A percentile compares a stretch with the other conserved stretches of the same genome.
phyloP scores from a whole-genome alignment of 257 asterid species.

The Linderniella brevidens region DNA sequence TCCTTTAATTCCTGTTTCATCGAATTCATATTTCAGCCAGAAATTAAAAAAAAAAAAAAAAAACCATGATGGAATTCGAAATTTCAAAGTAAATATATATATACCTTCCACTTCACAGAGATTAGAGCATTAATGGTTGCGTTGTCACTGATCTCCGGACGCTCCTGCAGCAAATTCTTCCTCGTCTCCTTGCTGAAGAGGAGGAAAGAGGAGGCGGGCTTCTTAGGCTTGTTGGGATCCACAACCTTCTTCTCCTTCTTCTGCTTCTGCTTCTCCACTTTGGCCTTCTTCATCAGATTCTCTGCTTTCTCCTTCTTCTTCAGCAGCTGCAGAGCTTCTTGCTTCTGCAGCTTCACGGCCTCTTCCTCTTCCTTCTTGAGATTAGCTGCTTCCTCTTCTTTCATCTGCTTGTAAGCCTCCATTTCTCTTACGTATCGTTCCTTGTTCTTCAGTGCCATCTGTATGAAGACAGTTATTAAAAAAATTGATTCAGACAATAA shows the following conservation, averaged over 20 bases:
- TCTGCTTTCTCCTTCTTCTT: constrained; percentile 78
- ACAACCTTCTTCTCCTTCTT: constrained; percentile 41
- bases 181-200: constrained; percentile 51
- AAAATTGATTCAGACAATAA: too few species aligned
- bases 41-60: neutral
- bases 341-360: constrained; percentile 58
- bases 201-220: constrained; percentile 73
- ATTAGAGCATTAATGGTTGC: constrained; percentile 51
- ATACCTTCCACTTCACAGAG: constrained; percentile 80
- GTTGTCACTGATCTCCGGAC: constrained; percentile 35
- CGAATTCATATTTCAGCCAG: neutral
- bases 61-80: neutral
- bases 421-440: constrained; percentile 56
- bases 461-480: constrained; percentile 6
- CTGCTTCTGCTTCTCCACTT: constrained; percentile 17
- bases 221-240: constrained; percentile 84
- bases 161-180: constrained; percentile 41
- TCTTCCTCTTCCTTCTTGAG: constrained; percentile 55
- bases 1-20: constrained; percentile 41
- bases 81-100: neutral
- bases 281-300: constrained; percentile 50
- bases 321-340: constrained; percentile 83
- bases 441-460: constrained; percentile 53
- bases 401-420: constrained; percentile 59
- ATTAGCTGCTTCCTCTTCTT: constrained; percentile 50